Conservation (phyloP, 2,329 filamentous ascomycete species). For the Xylariaceae sp. region DNA sequence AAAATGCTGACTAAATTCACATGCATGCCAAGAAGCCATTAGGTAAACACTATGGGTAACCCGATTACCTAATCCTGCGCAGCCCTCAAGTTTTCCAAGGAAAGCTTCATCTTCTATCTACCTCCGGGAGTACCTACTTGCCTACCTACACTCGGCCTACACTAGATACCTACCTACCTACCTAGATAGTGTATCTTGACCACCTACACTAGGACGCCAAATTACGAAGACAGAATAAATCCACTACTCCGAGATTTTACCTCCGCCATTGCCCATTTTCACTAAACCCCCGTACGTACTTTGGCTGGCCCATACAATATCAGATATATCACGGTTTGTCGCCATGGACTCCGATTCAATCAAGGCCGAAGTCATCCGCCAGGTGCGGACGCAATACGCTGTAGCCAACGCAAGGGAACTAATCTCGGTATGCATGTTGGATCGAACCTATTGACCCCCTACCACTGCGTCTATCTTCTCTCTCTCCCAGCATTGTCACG, state of each 20-base stretch:
- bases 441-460: not conserved
- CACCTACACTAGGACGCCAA: too few species aligned
- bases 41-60: not conserved
- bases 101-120: slow-evolving; percentile 7
- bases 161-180: too few species aligned
- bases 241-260: not conserved
- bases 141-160: too few species aligned
- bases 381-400: slow-evolving; percentile 59
- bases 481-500: not conserved
- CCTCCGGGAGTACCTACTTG: too few species aligned
- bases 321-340: not conserved
- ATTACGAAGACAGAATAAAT: not conserved
- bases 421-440: slow-evolving; percentile 53
- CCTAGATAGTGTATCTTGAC: too few species aligned
- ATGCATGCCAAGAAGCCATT: not conserved
- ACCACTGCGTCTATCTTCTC: not conserved
- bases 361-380: slow-evolving; percentile 59
- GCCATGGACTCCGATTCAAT: slow-evolving; percentile 53
- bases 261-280: not conserved
- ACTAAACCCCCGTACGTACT: not conserved
- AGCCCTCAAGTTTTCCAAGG: slow-evolving; percentile 9
- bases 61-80: not conserved
- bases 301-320: slow-evolving; percentile 16
- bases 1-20: not conserved
- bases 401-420: slow-evolving; percentile 63